These are phyloP conservation scores for Aspergillus alliaceus DNA, from an alignment of 2,329 filamentous ascomycete genomes.

Conservation along the genomic window DNA sequence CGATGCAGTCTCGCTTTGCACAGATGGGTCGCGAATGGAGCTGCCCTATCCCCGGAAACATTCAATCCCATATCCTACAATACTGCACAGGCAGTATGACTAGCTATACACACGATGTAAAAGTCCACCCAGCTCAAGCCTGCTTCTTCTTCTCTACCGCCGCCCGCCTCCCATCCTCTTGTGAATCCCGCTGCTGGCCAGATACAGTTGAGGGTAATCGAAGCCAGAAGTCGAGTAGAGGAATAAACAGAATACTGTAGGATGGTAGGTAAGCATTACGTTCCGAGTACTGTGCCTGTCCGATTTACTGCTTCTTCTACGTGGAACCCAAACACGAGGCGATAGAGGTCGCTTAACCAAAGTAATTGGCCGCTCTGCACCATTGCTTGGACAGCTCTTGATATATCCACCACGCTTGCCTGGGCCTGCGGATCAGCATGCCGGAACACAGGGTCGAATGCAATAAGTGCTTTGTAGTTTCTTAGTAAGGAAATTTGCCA, in stretches of 20 bases:
- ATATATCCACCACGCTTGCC: slow-evolving; percentile 67
- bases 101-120: too few relatives aligned
- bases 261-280: slow-evolving; percentile 15
- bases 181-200: background rate
- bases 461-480: slow-evolving; percentile 77
- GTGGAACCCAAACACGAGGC: slow-evolving; percentile 79
- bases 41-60: too few relatives aligned
- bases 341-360: slow-evolving; percentile 80
- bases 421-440: slow-evolving; percentile 33
- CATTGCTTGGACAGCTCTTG: slow-evolving; percentile 77
- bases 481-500: slow-evolving; percentile 72
- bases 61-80: too few relatives aligned
- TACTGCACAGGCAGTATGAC: too few relatives aligned
- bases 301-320: slow-evolving; percentile 72
- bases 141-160: too few relatives aligned
- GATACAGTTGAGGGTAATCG: background rate
- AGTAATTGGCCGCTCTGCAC: slow-evolving; percentile 68
- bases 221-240: background rate
- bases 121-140: too few relatives aligned
- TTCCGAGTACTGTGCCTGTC: slow-evolving; percentile 56
- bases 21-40: too few relatives aligned
- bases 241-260: background rate
- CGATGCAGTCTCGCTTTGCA: too few relatives aligned
- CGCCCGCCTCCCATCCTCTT: too few relatives aligned
- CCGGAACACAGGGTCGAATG: slow-evolving; percentile 68